Evolutionary conservation across 805 yeast genomes (phyloP).

Genomic region (Metschnikowia drakensbergensis): DNA sequence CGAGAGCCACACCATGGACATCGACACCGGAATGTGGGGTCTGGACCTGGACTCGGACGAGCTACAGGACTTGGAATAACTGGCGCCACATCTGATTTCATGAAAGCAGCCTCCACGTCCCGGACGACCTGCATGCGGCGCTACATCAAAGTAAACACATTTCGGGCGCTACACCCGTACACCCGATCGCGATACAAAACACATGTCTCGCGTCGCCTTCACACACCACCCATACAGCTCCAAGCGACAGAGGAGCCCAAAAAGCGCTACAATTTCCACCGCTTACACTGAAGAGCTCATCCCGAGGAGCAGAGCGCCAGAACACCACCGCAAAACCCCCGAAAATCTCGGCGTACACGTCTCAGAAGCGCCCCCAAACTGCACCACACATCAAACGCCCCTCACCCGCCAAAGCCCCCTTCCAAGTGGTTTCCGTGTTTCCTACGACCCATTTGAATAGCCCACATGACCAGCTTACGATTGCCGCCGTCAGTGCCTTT

Average conservation of each 20-base stretch:
- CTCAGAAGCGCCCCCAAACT: too few species aligned
- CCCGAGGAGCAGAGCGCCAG: too few species aligned
- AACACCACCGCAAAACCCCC: neutral
- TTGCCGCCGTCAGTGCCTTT: constrained; percentile 63
- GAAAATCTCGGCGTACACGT: too few species aligned
- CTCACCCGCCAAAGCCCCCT: too few species aligned
- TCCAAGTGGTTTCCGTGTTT: too few species aligned
- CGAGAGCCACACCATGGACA: neutral
- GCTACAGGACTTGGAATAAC: neutral
- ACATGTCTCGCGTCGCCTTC: neutral
- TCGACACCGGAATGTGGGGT: constrained; percentile 1
- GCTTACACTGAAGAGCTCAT: too few species aligned
- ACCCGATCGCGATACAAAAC: constrained; percentile 4
- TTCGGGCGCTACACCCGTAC: neutral
- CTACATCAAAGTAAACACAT: neutral
- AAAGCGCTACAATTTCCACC: neutral
- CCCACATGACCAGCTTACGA: constrained; percentile 41
- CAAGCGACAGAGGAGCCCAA: neutral
- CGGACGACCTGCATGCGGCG: neutral
- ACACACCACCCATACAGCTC: neutral
- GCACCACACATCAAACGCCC: too few species aligned
- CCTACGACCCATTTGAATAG: neutral
- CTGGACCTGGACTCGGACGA: constrained; percentile 2
- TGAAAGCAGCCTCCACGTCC: neutral
- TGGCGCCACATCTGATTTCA: neutral